These are phyloP conservation scores for Helminthosporium solani DNA, from an alignment of 2,329 filamentous ascomycete genomes.

Conservation along the genomic window DNA sequence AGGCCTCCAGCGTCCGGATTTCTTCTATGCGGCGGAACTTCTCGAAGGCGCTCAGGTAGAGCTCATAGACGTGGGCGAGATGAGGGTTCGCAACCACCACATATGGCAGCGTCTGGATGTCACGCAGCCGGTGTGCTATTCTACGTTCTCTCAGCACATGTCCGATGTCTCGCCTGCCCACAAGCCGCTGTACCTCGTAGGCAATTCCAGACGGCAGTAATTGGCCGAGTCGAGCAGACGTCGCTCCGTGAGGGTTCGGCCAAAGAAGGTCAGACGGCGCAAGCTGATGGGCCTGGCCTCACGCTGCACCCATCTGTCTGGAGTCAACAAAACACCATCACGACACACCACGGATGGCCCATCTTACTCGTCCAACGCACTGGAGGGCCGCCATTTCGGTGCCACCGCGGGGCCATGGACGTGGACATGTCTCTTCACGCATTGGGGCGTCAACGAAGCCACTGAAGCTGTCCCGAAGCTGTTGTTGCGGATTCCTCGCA, in stretches of 20 bases:
- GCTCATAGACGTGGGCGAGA: constrained; percentile 90
- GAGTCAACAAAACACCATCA: too few relatives aligned
- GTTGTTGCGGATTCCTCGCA: constrained; percentile 7
- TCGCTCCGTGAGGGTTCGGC: constrained; percentile 84
- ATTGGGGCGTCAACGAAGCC: neutral
- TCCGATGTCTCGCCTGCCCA: neutral
- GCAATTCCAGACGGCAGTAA: constrained; percentile 93
- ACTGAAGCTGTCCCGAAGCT: constrained; percentile 13
- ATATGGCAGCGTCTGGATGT: constrained; percentile 96
- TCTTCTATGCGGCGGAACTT: constrained; percentile 80
- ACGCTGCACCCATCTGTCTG: constrained; percentile 79
- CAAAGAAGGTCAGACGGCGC: constrained; percentile 95
- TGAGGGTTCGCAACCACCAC: constrained; percentile 94
- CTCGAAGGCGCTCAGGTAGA: constrained; percentile 97
- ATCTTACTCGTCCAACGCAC: constrained; percentile 61
- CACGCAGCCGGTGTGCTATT: constrained; percentile 88
- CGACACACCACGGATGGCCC: too few relatives aligned
- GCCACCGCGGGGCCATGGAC: constrained; percentile 39
- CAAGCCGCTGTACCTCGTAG: constrained; percentile 67
- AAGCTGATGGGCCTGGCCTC: constrained; percentile 94
- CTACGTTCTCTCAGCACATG: constrained; percentile 47
- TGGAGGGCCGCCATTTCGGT: constrained; percentile 60
- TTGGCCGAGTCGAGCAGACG: constrained; percentile 93
- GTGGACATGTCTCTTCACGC: constrained; percentile 18
- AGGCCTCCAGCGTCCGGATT: constrained; percentile 82